A percentile compares a stretch with the other conserved stretches of the same genome.
phyloP scores from a whole-genome alignment of 1,284 basidiomycete genomes.

The Ganoderma sp. region DNA sequence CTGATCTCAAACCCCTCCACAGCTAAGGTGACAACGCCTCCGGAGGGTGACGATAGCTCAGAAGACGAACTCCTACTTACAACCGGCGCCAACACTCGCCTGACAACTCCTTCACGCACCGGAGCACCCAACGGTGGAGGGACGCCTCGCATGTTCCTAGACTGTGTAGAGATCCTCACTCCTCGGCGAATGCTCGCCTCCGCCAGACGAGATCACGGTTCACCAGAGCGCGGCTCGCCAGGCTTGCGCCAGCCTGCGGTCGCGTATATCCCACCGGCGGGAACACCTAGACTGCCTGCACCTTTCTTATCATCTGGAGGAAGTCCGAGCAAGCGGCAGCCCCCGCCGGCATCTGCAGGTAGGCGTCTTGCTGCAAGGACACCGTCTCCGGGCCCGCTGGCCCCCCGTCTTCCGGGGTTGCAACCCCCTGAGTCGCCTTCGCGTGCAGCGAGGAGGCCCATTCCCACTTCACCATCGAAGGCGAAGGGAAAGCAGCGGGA shows the following conservation, averaged over 20 bases:
- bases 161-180: slow-evolving; percentile 49
- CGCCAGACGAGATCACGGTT: slow-evolving; percentile 21
- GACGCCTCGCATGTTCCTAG: slow-evolving; percentile 44
- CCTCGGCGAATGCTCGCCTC: slow-evolving; percentile 30
- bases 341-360: slow-evolving; percentile 3
- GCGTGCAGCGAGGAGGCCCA: slow-evolving; percentile 28
- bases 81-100: slow-evolving; percentile 27
- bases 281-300: slow-evolving; percentile 24
- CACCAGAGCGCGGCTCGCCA: slow-evolving; percentile 31
- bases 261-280: slow-evolving; percentile 14
- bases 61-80: slow-evolving; percentile 46
- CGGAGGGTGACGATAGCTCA: slow-evolving; percentile 24
- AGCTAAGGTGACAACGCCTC: slow-evolving; percentile 5
- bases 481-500: slow-evolving; percentile 30
- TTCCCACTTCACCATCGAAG: slow-evolving; percentile 37
- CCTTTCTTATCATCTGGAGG: slow-evolving; percentile 20
- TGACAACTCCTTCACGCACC: slow-evolving; percentile 38
- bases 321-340: slow-evolving; percentile 16
- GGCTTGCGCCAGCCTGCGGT: slow-evolving; percentile 13
- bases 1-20: slow-evolving; percentile 3
- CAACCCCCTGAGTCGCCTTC: slow-evolving; percentile 11
- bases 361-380: slow-evolving; percentile 3
- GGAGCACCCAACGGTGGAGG: slow-evolving; percentile 19
- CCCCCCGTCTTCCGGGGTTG: neutral
- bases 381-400: slow-evolving; percentile 6